Evolutionary conservation across 2,329 filamentous ascomycete species (phyloP).

Genomic region (Colletotrichum higginsianum): DNA sequence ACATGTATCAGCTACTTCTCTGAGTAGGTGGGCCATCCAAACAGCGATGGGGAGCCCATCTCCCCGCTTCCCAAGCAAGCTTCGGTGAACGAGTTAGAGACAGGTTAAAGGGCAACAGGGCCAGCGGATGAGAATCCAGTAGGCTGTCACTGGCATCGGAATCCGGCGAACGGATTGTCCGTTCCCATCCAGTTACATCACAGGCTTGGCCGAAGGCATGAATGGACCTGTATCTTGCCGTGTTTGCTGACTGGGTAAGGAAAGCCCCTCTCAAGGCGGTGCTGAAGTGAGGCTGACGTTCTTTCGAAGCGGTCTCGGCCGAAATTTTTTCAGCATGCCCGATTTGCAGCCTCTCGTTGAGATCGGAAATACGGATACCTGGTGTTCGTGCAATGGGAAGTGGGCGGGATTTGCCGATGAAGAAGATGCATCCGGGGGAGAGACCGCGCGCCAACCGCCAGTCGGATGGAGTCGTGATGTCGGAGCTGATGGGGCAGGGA

Average conservation of each 20-base stretch:
- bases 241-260: background rate
- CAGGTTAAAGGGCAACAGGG: background rate
- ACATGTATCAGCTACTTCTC: background rate
- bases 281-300: background rate
- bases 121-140: slow-evolving; percentile 5
- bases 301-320: background rate
- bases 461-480: background rate
- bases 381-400: background rate
- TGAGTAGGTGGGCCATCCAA: slow-evolving; percentile 2
- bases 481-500: background rate
- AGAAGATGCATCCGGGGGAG: background rate
- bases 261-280: background rate
- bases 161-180: background rate
- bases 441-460: background rate
- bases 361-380: slow-evolving; percentile 5
- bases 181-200: background rate
- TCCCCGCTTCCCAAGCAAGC: background rate
- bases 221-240: background rate
- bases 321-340: background rate
- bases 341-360: slow-evolving; percentile 11
- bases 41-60: background rate
- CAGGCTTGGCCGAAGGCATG: background rate
- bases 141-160: background rate
- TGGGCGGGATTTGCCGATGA: background rate
- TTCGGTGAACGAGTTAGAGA: background rate